Evolutionary conservation across 2,329 filamentous ascomycete genomes (phyloP).

Genomic region (Metarhizium album): DNA sequence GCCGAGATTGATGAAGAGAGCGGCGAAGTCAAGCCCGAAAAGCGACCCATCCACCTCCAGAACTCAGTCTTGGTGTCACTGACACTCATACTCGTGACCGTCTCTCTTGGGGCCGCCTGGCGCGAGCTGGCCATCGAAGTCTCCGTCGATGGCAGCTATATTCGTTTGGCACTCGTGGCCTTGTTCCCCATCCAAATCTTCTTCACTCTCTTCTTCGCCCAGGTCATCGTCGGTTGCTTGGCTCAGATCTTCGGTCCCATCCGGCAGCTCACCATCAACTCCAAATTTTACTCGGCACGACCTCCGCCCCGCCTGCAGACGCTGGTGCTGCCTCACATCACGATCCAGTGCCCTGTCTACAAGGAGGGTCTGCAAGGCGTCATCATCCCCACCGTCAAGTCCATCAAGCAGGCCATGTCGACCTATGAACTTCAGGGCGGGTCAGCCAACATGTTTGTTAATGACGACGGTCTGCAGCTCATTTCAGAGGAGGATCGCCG

Average conservation of each 20-base stretch:
- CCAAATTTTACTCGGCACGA: slow-evolving; percentile 71
- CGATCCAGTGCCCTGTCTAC: slow-evolving; percentile 80
- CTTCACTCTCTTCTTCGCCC: slow-evolving; percentile 72
- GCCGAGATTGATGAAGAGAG: slow-evolving; percentile 61
- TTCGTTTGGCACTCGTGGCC: slow-evolving; percentile 52
- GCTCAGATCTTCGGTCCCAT: slow-evolving; percentile 69
- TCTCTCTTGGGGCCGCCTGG: slow-evolving; percentile 59
- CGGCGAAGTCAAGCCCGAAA: slow-evolving; percentile 53
- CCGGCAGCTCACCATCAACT: slow-evolving; percentile 62
- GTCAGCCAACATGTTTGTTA: slow-evolving; percentile 68
- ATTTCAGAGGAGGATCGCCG: slow-evolving; percentile 50
- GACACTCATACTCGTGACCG: slow-evolving; percentile 54
- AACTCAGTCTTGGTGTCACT: slow-evolving; percentile 59
- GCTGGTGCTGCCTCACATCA: slow-evolving; percentile 56
- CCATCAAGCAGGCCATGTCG: slow-evolving; percentile 66
- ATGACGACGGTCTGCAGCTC: slow-evolving; percentile 64
- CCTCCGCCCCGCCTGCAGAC: slow-evolving; percentile 51
- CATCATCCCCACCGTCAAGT: slow-evolving; percentile 66
- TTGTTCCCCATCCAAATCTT: slow-evolving; percentile 65
- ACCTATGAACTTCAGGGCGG: slow-evolving; percentile 69
- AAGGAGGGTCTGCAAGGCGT: slow-evolving; percentile 70
- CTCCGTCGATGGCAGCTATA: slow-evolving; percentile 50
- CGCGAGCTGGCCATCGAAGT: slow-evolving; percentile 59
- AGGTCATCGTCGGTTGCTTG: slow-evolving; percentile 66
- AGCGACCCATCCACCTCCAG: slow-evolving; percentile 55